Base-by-base conservation (phyloP, 228 moss, liverwort and hornwort species). In the Sphagnum magellanicum region DNA sequence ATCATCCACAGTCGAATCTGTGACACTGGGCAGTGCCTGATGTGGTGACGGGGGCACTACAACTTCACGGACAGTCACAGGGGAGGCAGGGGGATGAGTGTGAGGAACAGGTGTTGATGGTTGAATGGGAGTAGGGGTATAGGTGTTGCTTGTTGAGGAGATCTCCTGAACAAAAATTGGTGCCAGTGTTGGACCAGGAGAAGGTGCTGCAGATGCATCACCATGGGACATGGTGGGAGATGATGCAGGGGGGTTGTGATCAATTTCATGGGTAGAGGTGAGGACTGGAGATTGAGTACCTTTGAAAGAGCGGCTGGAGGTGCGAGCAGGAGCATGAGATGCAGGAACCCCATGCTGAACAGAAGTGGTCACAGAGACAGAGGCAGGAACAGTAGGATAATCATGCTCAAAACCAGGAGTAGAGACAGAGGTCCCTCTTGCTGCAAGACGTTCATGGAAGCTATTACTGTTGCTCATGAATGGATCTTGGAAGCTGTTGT, bases 41-140 rank as follows among this genome's bases (percentile, higher is more conserved):
- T 74, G 75, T 0, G 68, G 52, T 53, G 53, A 48, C 50, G 63
- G 50, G 63, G 70, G 51, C 60, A 53, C 10, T n/a, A 68, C 8
- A 64, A n/a, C 68, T 72, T 81, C 0, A 60, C 17, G 52, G 66
- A 12, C 53, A 74, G 5, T 0, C 32, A 64, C 11, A 49, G 55
- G 12, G 14, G 50, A 5, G n/a, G 48, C 5, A 11, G 64, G 51
- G 17, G 51, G 52, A 51, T 32, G 32, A 32, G 32, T 32, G 32
- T 32, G 32, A 32, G 32, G 3, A 32, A 3, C 32, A 32, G 32
- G 32, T 32, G 32, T 32, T 32, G 32, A 32, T 32, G 79, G 59
- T 0, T 72, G 68, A 57, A 72, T 76, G 14, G 67, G 67, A 64
- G 77, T 79, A 4, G 67, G 79, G 50, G 67, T 75, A 67, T 70